Evolutionary conservation across 2,329 filamentous ascomycete genomes (phyloP).

Genomic region (Colletotrichum musicola): DNA sequence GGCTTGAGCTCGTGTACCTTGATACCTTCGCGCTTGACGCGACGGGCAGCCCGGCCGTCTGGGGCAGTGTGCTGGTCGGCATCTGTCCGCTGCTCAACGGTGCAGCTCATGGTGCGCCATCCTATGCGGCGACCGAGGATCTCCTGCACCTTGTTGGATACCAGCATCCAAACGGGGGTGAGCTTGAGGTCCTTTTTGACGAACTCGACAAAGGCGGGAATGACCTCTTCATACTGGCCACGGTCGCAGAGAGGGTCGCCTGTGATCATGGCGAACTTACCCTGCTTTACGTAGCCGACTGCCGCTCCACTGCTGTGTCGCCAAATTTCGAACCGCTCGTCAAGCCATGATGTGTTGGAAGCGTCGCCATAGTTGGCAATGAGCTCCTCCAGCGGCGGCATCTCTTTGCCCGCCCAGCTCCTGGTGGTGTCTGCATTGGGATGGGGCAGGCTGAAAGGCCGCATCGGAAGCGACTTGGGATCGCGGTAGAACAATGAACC

Average conservation of each 20-base stretch:
- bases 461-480: conserved; percentile 85
- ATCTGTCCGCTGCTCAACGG: conserved; percentile 89
- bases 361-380: conserved; percentile 97
- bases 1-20: conserved; percentile 80
- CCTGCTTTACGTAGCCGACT: conserved; percentile 83
- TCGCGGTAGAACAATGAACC: conserved; percentile 90
- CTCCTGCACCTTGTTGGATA: conserved; percentile 82
- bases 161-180: conserved; percentile 90
- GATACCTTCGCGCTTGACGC: conserved; percentile 85
- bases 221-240: conserved; percentile 80
- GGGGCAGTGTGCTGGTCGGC: conserved; percentile 78
- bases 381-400: conserved; percentile 85
- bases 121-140: conserved; percentile 83
- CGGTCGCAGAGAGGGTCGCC: conserved; percentile 89
- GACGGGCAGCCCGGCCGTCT: conserved; percentile 81
- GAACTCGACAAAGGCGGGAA: conserved; percentile 80
- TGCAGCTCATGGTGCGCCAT: conserved; percentile 91
- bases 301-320: conserved; percentile 87
- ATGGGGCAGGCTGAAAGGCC: conserved; percentile 76
- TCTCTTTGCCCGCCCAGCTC: conserved; percentile 50
- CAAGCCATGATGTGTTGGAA: conserved; percentile 93
- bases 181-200: conserved; percentile 76
- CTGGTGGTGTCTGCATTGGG: conserved; percentile 84
- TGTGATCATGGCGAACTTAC: conserved; percentile 84
- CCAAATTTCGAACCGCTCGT: conserved; percentile 90